These are phyloP conservation scores for Vinca minor DNA, from an alignment of 257 asterid genomes.

Conservation along the genomic window DNA sequence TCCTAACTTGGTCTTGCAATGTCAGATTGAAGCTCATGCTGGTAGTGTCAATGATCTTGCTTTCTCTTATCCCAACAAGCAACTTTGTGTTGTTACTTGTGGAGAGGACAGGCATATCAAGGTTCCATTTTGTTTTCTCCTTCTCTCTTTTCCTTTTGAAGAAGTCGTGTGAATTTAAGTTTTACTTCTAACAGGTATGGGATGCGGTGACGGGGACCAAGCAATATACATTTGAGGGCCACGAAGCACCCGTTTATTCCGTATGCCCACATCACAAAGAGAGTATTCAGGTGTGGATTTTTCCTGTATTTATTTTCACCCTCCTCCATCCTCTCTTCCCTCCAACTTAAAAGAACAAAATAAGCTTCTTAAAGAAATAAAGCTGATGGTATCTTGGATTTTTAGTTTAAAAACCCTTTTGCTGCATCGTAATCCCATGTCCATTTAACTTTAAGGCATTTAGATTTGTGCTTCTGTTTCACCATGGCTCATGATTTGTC, in stretches of 20 bases:
- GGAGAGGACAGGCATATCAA: constrained; percentile 62
- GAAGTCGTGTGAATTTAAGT: constrained; percentile 2
- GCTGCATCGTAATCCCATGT: neutral
- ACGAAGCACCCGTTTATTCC: constrained; percentile 58
- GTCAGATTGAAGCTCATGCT: constrained; percentile 56
- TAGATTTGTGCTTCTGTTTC: neutral
- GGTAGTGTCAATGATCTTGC: constrained; percentile 70
- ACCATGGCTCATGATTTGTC: too few relatives aligned
- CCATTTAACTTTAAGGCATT: neutral
- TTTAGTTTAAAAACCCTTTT: neutral
- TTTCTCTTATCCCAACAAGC: constrained; percentile 48
- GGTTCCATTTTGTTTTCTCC: constrained; percentile 26
- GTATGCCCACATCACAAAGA: constrained; percentile 55
- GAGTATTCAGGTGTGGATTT: constrained; percentile 36
- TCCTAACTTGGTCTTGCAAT: constrained; percentile 7
- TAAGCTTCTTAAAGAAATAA: neutral
- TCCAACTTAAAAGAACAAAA: neutral
- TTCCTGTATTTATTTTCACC: neutral
- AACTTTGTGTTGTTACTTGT: constrained; percentile 46
- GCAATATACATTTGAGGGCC: constrained; percentile 52
- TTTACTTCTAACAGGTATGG: constrained; percentile 44
- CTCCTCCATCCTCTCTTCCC: neutral
- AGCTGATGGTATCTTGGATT: neutral
- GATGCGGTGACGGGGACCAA: constrained; percentile 47
- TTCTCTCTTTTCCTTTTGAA: constrained; percentile 8